Base-by-base conservation (phyloP, 2,329 filamentous ascomycete genomes). In the Clathrospora elynae region DNA sequence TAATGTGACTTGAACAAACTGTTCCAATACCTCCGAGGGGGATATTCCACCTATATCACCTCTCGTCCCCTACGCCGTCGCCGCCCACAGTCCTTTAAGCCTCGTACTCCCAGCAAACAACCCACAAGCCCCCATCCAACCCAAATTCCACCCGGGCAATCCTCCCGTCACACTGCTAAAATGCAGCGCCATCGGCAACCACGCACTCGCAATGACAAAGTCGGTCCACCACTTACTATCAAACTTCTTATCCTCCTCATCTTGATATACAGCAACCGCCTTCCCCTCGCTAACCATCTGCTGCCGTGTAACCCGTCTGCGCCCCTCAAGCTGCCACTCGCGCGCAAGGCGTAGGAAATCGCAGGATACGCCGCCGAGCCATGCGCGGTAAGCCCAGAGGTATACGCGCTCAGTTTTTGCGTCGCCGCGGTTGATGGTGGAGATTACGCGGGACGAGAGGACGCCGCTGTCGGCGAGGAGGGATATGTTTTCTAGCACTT, bases 141-240 rank as follows among this genome's bases (percentile, higher is more conserved):
- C 73, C 46, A 73, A 28, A 50, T 74, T 74, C 66, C 71, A 74
- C 2, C 72, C 72, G 0, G 73, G 73, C 14, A 75, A 42, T 0
- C 73, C 73, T 16, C 61, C 65, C 10, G 51, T 64, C 14, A 58
- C 59, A 35, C 62, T 67, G 33, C 68, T 67, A 41, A 69, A 74
- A 30, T 75, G 71, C 45, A 67, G 48, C 9, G 72, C 73, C 54
- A 75, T 70, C 2, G 73, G 73, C 41, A 74, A 64, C 73, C 73
- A 75, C 34, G 66, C 68, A 23, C 67, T 42, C 20, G 72, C 69
- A 53, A 74, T 71, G 45, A 74, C 62, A 17, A 70, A 49, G 51
- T 75, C 71, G 2, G 59, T 65, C 67, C 70, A 75, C 72, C 72
- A 75, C 56, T 67, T 68, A 42, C 54, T 46, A 45, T 70, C 64